Base-by-base conservation (phyloP, 371 early-diverging fungal genomes). In the Mortierella sp. region DNA sequence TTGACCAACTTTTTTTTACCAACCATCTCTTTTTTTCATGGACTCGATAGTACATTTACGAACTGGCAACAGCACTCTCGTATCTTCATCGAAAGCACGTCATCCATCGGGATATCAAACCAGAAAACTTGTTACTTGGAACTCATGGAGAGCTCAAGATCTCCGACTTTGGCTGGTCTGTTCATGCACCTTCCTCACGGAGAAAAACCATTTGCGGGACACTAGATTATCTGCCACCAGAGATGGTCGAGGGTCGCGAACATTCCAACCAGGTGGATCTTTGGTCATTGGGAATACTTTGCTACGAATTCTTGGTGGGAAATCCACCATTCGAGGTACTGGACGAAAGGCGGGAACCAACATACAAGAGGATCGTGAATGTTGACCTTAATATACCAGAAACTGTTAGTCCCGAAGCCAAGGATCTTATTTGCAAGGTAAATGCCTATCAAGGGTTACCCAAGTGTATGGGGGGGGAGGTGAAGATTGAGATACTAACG, bases 121-220 rank as follows among this genome's bases (percentile, higher is more conserved):
- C 96, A 22, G 99, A 99, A 73, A 99, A 99, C 65, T 74, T 99
- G 54, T 81, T 99, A 57, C 78, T 99, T 25, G 95, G 93, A 27
- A 69, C 85, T 5, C 85, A 96, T 45, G 96, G 94, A 13, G 86
- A 91, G 54, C 78, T 99, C 28, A 98, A 98, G 79, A 90, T 99
- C 54, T 94, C 95, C 16, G 99, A 99, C 81, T 99, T 99, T 87
- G 99, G 99, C 2, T 99, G 99, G 99, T 92, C 96, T 5, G 98
- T 99, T 3, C 96, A 95, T 70, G 94, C 98, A 56, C 95, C 93
- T 27, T 89, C 90, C 31, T 85, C 88, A 19, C 87, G 94, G 73
- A 85, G 98, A 61, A 82, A 83, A 40, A 99, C 99, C 0, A 67
- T 98, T 43, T 99, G 99, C 71, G 99, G 99, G 3, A 99, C 99